A percentile compares a stretch with the other conserved stretches of the same genome.
These are phyloP conservation scores for Flaveria ramosissima DNA, from an alignment of 129 eudicot species.

Conservation along the genomic window DNA sequence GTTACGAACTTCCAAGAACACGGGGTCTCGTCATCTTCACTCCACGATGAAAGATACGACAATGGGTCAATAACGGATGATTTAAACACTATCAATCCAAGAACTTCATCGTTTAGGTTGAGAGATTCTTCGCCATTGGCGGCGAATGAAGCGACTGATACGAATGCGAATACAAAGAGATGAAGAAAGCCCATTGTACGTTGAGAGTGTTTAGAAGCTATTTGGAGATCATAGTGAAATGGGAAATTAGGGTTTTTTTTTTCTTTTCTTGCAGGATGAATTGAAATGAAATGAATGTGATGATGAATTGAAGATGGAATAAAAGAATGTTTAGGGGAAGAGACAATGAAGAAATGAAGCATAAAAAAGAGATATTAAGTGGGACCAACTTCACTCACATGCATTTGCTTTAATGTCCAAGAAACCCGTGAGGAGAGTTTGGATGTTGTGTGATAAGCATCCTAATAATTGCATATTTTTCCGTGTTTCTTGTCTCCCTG, in stretches of 20 bases:
- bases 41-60: slow-evolving; percentile 65
- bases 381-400: slow-evolving; percentile 39
- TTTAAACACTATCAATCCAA: slow-evolving; percentile 91
- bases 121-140: slow-evolving; percentile 28
- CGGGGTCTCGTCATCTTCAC: slow-evolving; percentile 73
- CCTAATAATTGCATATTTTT: slow-evolving; percentile 10
- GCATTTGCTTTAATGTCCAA: slow-evolving; percentile 25
- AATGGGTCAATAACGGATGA: slow-evolving; percentile 60
- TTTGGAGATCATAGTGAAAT: slow-evolving; percentile 20
- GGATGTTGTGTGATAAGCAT: background rate
- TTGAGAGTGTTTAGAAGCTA: background rate
- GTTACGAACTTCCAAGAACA: slow-evolving; percentile 73
- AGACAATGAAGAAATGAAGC: slow-evolving; percentile 33
- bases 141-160: slow-evolving; percentile 30
- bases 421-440: slow-evolving; percentile 16
- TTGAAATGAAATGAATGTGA: slow-evolving; percentile 13
- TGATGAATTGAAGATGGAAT: slow-evolving; percentile 17
- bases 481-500: background rate
- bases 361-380: slow-evolving; percentile 1
- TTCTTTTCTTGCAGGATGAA: slow-evolving; percentile 6
- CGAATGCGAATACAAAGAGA: slow-evolving; percentile 29
- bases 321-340: slow-evolving; percentile 35
- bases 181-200: slow-evolving; percentile 8
- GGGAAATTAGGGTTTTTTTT: slow-evolving; percentile 2
- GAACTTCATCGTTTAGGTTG: slow-evolving; percentile 74